Evolutionary conservation across 2,329 filamentous ascomycete species (phyloP).

Genomic region (Chrysosporium queenslandicum): DNA sequence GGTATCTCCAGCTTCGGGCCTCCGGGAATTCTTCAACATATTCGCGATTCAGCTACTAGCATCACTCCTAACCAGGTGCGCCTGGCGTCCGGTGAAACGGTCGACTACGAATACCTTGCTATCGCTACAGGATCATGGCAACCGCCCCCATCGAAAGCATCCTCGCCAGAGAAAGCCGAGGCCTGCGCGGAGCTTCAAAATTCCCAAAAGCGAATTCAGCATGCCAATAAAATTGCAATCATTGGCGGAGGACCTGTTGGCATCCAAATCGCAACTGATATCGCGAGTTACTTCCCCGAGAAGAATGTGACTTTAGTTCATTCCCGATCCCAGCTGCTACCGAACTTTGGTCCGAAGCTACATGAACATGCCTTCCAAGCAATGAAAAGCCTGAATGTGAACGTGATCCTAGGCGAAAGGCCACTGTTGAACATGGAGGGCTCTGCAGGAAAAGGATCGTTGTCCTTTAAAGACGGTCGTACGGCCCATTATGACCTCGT

Average conservation of each 20-base stretch:
- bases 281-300: slow-evolving; percentile 56
- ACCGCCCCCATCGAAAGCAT: no score
- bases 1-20: no score
- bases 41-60: no score
- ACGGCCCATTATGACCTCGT: background rate
- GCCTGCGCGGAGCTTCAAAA: no score
- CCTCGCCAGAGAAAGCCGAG: no score
- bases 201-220: slow-evolving; percentile 26
- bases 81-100: no score
- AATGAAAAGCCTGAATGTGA: slow-evolving; percentile 14
- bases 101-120: no score
- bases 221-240: slow-evolving; percentile 33
- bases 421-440: background rate
- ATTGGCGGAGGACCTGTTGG: slow-evolving; percentile 52
- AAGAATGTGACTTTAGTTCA: slow-evolving; percentile 62
- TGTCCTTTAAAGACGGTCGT: background rate
- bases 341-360: slow-evolving; percentile 13
- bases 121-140: no score
- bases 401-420: slow-evolving; percentile 13
- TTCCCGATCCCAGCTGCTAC: slow-evolving; percentile 52
- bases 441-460: background rate
- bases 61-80: no score
- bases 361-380: slow-evolving; percentile 11
- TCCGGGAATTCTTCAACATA: no score
- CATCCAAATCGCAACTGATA: slow-evolving; percentile 69